These are phyloP conservation scores for Cladosporium phlei DNA, from an alignment of 2,329 filamentous ascomycete species.

Conservation along the genomic window DNA sequence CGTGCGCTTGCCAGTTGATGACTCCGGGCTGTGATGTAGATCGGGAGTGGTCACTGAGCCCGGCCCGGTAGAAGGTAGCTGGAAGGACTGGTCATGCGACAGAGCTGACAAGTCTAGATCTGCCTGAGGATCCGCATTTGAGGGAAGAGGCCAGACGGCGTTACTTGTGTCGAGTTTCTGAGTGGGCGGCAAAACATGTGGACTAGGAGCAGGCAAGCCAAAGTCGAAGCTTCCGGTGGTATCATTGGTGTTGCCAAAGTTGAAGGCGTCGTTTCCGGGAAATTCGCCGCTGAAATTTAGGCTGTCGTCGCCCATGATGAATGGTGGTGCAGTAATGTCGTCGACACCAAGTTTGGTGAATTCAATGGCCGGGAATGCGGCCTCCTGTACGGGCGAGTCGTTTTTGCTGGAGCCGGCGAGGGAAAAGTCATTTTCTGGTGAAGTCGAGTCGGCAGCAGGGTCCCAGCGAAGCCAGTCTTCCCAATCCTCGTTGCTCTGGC, in stretches of 20 bases:
- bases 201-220: slow-evolving; percentile 20
- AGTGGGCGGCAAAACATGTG: slow-evolving; percentile 11
- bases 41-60: slow-evolving; percentile 20
- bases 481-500: slow-evolving; percentile 35
- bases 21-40: slow-evolving; percentile 29
- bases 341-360: slow-evolving; percentile 21
- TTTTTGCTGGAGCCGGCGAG: slow-evolving; percentile 32
- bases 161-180: slow-evolving; percentile 24
- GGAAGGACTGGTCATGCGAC: slow-evolving; percentile 16
- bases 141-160: slow-evolving; percentile 23
- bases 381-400: slow-evolving; percentile 32
- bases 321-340: slow-evolving; percentile 26
- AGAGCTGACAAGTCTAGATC: slow-evolving; percentile 20
- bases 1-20: slow-evolving; percentile 24
- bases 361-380: slow-evolving; percentile 22
- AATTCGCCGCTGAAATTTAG: slow-evolving; percentile 23
- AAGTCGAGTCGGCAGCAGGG: slow-evolving; percentile 34
- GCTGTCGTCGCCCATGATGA: slow-evolving; percentile 31
- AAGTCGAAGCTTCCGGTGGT: slow-evolving; percentile 27
- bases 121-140: slow-evolving; percentile 16
- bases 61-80: slow-evolving; percentile 12
- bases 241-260: slow-evolving; percentile 25
- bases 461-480: slow-evolving; percentile 48
- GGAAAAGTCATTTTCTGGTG: slow-evolving; percentile 30
- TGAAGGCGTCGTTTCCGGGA: slow-evolving; percentile 22